phyloP scores from a whole-genome alignment of 495 filamentous ascomycete genomes.

The Lophiostoma macrostomum region DNA sequence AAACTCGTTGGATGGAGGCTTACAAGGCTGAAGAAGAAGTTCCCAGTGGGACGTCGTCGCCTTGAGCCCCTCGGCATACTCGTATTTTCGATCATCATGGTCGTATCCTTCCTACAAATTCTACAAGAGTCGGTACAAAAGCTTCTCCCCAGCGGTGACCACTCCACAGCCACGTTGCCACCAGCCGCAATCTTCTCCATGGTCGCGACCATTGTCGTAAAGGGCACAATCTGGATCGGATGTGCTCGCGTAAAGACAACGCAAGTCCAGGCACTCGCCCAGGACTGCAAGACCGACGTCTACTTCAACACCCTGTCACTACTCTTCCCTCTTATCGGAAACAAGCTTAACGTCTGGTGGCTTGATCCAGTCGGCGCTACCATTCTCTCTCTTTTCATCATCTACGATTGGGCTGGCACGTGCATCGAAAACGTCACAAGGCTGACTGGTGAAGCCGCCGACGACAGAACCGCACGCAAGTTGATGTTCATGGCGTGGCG shows the following conservation, averaged over 20 bases:
- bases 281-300: slow-evolving; percentile 53
- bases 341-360: slow-evolving; percentile 46
- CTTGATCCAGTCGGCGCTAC: slow-evolving; percentile 48
- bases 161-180: slow-evolving; percentile 36
- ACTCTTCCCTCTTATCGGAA: slow-evolving; percentile 48
- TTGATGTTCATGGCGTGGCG: slow-evolving; percentile 47
- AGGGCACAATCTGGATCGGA: slow-evolving; percentile 48
- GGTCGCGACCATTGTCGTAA: slow-evolving; percentile 45
- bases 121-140: slow-evolving; percentile 48
- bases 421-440: slow-evolving; percentile 48
- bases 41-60: slow-evolving; percentile 48
- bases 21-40: slow-evolving; percentile 39
- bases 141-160: slow-evolving; percentile 41
- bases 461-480: slow-evolving; percentile 41
- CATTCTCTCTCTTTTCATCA: slow-evolving; percentile 50
- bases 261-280: slow-evolving; percentile 51
- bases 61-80: slow-evolving; percentile 45
- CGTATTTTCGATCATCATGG: slow-evolving; percentile 43
- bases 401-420: slow-evolving; percentile 49
- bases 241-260: slow-evolving; percentile 49
- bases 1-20: slow-evolving; percentile 47
- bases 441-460: slow-evolving; percentile 43
- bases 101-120: slow-evolving; percentile 50
- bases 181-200: slow-evolving; percentile 45
- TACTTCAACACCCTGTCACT: slow-evolving; percentile 52